Evolutionary conservation across 2,329 filamentous ascomycete species (phyloP), one percentile per base, ranked within the genome.

Genomic region (Cordyceps farinosa): DNA sequence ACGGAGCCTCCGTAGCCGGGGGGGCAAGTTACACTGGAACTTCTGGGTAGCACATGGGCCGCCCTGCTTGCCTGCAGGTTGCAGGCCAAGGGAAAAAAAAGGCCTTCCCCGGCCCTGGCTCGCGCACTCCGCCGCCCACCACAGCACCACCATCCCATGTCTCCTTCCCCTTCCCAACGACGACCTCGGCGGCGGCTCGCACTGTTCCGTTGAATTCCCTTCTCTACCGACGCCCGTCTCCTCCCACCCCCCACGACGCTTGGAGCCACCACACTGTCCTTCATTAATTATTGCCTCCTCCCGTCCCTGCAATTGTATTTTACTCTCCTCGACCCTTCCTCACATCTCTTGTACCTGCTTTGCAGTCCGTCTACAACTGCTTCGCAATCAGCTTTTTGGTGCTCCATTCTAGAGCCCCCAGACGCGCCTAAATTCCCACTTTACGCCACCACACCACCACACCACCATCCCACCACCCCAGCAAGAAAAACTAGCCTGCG

Each of bases 171-270:
- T 27, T 34, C 50, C 50, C 50, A 38, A 32, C 51, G 36, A 62
- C 44, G 60, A 62, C 60, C 60, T 62, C 60, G 60, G 60, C 51
- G 59, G 44, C 60, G 60, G 52, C 42, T 62, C 51, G 60, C 60
- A 62, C 60, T 55, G 60, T 62, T 62, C 60, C 60, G 51, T 56
- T 34, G 40, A 55, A 62, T 55, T 62, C 42, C 60, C 42, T 55
- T 42, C 50, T 56, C 51, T 50, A 55, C 60, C 34, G 50, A 36
- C 51, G 44, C 51, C 60, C 60, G 51, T 40, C 47, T 44, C 50
- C 17, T 30, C 57, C 48, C 48, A 53, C 42, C 30, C 50, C 40
- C 57, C 47, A 50, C 51, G 60, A 50, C 50, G 42, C n/a, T 38
- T 29, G 32, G 50, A 38, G 48, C 40, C 30, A 34, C 50, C 59